Conservation (phyloP, 2,329 filamentous ascomycete species). For the Teratosphaeria zuluensis region DNA sequence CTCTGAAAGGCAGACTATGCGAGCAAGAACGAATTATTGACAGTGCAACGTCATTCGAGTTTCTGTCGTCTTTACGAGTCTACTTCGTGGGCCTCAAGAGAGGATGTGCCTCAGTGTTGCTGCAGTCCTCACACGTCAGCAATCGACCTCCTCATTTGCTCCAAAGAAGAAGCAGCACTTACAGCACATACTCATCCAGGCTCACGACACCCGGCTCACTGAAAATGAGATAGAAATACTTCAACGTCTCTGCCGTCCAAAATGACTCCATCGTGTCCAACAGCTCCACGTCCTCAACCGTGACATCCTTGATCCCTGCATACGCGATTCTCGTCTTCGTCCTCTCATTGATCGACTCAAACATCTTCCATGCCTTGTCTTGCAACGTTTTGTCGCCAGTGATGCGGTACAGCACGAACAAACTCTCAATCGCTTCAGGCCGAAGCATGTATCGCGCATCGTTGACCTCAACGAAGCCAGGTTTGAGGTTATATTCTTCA, state of each 20-base stretch:
- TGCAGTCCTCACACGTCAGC: slow-evolving; percentile 1
- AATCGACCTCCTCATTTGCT: not conserved
- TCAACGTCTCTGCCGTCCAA: slow-evolving; percentile 41
- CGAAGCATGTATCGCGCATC: slow-evolving; percentile 39
- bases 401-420: slow-evolving; percentile 51
- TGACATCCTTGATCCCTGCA: slow-evolving; percentile 38
- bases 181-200: slow-evolving; percentile 39
- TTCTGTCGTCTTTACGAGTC: not conserved
- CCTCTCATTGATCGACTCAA: slow-evolving; percentile 31
- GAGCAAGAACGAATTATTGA: too few species aligned
- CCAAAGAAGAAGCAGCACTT: not conserved
- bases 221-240: slow-evolving; percentile 37
- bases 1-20: not conserved
- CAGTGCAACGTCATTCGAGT: not conserved
- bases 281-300: slow-evolving; percentile 14
- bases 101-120: slow-evolving; percentile 41
- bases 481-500: slow-evolving; percentile 36
- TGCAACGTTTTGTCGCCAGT: slow-evolving; percentile 43
- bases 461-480: slow-evolving; percentile 34
- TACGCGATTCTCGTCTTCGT: slow-evolving; percentile 38
- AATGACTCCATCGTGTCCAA: slow-evolving; percentile 40
- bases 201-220: slow-evolving; percentile 33
- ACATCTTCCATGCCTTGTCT: slow-evolving; percentile 42
- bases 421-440: slow-evolving; percentile 50
- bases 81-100: slow-evolving; percentile 23